Conservation (phyloP, 805 yeast genomes). For the Dipodascus geniculatus region DNA sequence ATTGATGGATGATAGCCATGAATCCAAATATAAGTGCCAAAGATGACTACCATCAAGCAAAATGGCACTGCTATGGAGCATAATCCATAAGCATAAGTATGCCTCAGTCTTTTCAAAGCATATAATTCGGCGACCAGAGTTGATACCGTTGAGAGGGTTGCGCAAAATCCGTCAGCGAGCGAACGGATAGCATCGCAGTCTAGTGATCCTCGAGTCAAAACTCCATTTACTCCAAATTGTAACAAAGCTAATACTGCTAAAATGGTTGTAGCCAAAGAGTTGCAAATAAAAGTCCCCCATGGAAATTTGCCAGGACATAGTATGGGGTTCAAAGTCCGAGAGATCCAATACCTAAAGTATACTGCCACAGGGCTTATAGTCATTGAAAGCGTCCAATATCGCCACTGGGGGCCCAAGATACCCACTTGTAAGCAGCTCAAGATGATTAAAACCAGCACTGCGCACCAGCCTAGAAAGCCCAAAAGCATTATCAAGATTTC, state of each 20-base stretch:
- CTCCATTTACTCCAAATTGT: slow-evolving; percentile 29
- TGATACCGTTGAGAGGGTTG: slow-evolving; percentile 61
- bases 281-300: slow-evolving; percentile 39
- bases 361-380: slow-evolving; percentile 68
- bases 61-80: slow-evolving; percentile 38
- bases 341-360: slow-evolving; percentile 40
- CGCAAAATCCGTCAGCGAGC: slow-evolving; percentile 56
- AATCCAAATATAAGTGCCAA: slow-evolving; percentile 70
- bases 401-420: slow-evolving; percentile 28
- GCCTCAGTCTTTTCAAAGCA: slow-evolving; percentile 21
- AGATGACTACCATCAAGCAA: slow-evolving; percentile 38
- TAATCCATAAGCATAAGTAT: slow-evolving; percentile 40
- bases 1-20: slow-evolving; percentile 24
- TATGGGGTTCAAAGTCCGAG: slow-evolving; percentile 36
- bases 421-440: slow-evolving; percentile 5
- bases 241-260: slow-evolving; percentile 35
- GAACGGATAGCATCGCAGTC: slow-evolving; percentile 45
- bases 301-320: slow-evolving; percentile 44
- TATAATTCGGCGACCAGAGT: slow-evolving; percentile 64
- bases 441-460: slow-evolving; percentile 33
- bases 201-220: slow-evolving; percentile 13
- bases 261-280: slow-evolving; percentile 35
- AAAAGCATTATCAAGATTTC: slow-evolving; percentile 20
- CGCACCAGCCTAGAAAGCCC: slow-evolving; percentile 26
- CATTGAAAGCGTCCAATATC: slow-evolving; percentile 58